Percentiles rank a stretch among this genome's conserved stretches.
Conservation (phyloP, 2,329 filamentous ascomycete species). For the Chaetomiaceae sp. region DNA sequence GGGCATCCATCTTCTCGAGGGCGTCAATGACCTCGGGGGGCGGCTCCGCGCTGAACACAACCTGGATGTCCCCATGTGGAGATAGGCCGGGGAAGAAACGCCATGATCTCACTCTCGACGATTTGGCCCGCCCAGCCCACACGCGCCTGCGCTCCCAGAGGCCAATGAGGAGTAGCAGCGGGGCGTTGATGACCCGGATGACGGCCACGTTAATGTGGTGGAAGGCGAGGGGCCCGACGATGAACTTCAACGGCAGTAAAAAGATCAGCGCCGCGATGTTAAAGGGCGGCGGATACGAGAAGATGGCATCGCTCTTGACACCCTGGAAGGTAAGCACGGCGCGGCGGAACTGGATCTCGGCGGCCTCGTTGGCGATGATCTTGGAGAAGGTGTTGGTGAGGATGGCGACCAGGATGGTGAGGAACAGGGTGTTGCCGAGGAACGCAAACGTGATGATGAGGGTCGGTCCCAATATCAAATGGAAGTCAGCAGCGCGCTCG, state of each 20-base stretch:
- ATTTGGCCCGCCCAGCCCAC: constrained; percentile 37
- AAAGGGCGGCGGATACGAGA: constrained; percentile 65
- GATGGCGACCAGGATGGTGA: constrained; percentile 70
- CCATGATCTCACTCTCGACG: constrained; percentile 17
- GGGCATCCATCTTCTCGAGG: constrained; percentile 25
- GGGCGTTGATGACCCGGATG: constrained; percentile 60
- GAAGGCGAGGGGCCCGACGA: constrained; percentile 59
- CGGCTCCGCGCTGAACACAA: constrained; percentile 24
- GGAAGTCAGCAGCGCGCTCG: constrained; percentile 53
- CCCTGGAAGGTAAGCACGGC: constrained; percentile 70
- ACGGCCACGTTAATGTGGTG: constrained; percentile 67
- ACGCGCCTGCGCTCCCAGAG: constrained; percentile 57
- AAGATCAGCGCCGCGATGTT: constrained; percentile 62
- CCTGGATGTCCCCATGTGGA: constrained; percentile 27
- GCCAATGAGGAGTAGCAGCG: constrained; percentile 57
- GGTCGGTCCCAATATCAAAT: constrained; percentile 61
- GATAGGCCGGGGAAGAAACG: constrained; percentile 26
- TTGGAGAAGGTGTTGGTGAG: constrained; percentile 68
- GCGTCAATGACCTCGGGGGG: constrained; percentile 25
- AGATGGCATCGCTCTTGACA: constrained; percentile 68
- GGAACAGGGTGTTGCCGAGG: constrained; percentile 68
- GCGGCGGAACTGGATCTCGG: constrained; percentile 67
- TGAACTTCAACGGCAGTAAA: constrained; percentile 61
- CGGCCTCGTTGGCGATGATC: constrained; percentile 63
- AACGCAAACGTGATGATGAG: constrained; percentile 71